These are phyloP conservation scores for Ulota crispa DNA, from an alignment of 225 moss, liverwort and hornwort species.

Conservation along the genomic window DNA sequence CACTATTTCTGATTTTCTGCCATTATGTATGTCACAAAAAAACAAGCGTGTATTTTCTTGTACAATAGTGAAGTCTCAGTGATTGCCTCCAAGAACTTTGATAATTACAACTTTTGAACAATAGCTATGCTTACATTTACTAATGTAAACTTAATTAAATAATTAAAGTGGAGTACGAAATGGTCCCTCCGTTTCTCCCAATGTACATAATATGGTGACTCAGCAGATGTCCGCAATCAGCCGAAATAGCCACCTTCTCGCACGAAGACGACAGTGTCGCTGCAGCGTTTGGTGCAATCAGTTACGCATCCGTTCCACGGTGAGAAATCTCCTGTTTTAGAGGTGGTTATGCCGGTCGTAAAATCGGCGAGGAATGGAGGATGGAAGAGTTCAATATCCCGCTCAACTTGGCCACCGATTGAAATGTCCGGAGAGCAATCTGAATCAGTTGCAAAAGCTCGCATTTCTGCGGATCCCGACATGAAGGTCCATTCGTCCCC, in stretches of 20 bases:
- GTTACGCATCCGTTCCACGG: background rate
- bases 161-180: too few species aligned
- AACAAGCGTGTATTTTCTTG: too few species aligned
- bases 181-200: too few species aligned
- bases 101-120: too few species aligned
- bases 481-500: slow-evolving; percentile 1
- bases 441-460: background rate
- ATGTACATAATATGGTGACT: too few species aligned
- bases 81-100: too few species aligned
- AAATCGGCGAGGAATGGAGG: background rate
- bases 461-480: background rate
- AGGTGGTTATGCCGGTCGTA: too few species aligned
- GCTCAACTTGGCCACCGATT: background rate
- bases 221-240: background rate
- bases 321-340: background rate
- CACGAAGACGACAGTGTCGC: slow-evolving; percentile 12
- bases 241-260: background rate
- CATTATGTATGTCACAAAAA: too few species aligned
- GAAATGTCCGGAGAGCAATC: background rate
- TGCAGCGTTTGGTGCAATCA: slow-evolving; percentile 23
- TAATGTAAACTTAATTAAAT: too few species aligned
- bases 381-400: background rate
- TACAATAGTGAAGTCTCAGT: too few species aligned
- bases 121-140: too few species aligned
- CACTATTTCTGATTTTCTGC: too few species aligned